Conservation (phyloP, 2,329 filamentous ascomycete genomes). For the Botrytis porri region DNA sequence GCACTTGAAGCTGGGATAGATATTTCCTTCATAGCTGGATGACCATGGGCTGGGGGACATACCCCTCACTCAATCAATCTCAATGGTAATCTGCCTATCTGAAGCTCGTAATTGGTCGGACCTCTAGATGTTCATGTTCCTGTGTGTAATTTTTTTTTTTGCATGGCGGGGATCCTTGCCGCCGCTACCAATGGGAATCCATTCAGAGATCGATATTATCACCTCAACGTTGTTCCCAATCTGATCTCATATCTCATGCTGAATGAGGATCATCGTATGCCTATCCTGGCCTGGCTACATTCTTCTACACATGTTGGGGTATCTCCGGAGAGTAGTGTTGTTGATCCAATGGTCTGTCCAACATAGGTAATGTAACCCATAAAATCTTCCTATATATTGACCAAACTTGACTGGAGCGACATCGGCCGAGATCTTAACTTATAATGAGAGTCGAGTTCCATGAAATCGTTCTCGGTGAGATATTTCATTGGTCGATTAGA, state of each 20-base stretch:
- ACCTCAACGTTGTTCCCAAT: background rate
- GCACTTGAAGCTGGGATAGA: constrained; percentile 17
- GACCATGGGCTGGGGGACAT: constrained; percentile 5
- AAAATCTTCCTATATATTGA: background rate
- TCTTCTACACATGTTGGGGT: background rate
- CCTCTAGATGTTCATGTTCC: constrained; percentile 4
- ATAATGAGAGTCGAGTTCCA: background rate
- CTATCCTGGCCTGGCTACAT: background rate
- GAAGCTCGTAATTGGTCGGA: constrained; percentile 14
- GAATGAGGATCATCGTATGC: background rate
- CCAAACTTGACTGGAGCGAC: background rate
- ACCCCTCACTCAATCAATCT: constrained; percentile 17
- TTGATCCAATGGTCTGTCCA: background rate
- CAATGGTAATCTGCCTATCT: constrained; percentile 19
- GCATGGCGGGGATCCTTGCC: constrained; percentile 17
- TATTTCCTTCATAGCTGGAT: background rate
- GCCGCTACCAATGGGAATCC: constrained; percentile 2
- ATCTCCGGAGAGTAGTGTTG: background rate
- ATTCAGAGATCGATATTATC: background rate
- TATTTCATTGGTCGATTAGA: background rate
- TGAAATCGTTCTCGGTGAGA: background rate
- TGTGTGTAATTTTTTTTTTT: constrained; percentile 19
- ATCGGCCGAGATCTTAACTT: background rate
- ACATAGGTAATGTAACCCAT: background rate
- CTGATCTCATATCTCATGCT: background rate